Evolutionary conservation across 1,284 basidiomycete species (phyloP).

Genomic region (Polyporus tsugae): DNA sequence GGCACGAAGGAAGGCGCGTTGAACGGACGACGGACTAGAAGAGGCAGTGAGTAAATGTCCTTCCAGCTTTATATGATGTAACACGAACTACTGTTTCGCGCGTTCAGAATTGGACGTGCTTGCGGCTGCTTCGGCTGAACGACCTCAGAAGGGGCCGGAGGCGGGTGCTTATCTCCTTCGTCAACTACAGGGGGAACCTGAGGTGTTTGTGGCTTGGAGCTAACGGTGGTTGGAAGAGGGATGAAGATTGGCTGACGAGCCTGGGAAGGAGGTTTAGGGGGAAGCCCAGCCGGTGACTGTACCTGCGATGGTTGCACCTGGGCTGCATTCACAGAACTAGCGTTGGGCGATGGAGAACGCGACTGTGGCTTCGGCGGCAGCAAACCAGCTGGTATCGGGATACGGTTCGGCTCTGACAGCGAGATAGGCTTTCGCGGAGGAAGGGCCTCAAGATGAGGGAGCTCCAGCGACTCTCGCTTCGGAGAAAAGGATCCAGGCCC

Average conservation of each 20-base stretch:
- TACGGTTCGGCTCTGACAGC: neutral
- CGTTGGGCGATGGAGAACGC: constrained; percentile 26
- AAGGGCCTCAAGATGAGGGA: constrained; percentile 25
- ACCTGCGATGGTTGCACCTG: constrained; percentile 1
- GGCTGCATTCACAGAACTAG: constrained; percentile 14
- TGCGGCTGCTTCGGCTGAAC: neutral
- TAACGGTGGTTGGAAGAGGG: constrained; percentile 10
- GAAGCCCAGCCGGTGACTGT: constrained; percentile 12
- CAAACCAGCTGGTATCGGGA: neutral
- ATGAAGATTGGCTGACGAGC: constrained; percentile 5
- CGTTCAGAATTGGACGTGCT: neutral
- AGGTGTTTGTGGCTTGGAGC: constrained; percentile 14
- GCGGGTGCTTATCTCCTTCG: no score
- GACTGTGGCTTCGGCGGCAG: constrained; percentile 13
- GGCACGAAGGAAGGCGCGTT: constrained; percentile 30
- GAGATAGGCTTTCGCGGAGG: constrained; percentile 17
- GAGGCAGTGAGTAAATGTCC: neutral
- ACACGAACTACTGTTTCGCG: constrained; percentile 14
- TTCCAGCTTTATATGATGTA: no score
- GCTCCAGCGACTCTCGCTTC: constrained; percentile 32
- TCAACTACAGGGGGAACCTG: constrained; percentile 10
- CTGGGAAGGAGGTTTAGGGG: constrained; percentile 20
- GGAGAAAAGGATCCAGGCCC: constrained; percentile 7
- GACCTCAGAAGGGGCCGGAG: neutral
- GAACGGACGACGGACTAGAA: constrained; percentile 7